These are phyloP conservation scores for Spathaspora hagerdaliae DNA, from an alignment of 805 yeast species.

Conservation along the genomic window DNA sequence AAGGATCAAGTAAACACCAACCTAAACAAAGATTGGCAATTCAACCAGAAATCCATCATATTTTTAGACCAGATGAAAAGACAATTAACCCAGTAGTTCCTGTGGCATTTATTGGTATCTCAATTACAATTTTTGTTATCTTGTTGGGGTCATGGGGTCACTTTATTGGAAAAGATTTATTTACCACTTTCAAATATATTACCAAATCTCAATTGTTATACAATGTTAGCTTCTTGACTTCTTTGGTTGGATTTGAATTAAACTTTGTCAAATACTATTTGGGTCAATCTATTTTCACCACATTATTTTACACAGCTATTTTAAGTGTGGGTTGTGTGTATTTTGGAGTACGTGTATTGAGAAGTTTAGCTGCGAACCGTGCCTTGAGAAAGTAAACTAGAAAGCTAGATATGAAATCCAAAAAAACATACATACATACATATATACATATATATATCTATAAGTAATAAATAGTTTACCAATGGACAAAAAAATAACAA, in stretches of 20 bases:
- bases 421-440: not conserved
- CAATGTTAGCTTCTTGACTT: conserved; percentile 43
- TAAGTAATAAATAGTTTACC: not conserved
- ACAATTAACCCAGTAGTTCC: conserved; percentile 53
- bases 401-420: too few relatives aligned
- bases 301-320: conserved; percentile 45
- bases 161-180: conserved; percentile 22
- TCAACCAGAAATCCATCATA: conserved; percentile 60
- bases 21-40: conserved; percentile 40
- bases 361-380: conserved; percentile 37
- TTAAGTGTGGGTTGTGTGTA: conserved; percentile 53
- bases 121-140: conserved; percentile 37
- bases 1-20: conserved; percentile 19
- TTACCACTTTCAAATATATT: conserved; percentile 32
- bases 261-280: conserved; percentile 56
- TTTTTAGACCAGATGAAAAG: conserved; percentile 51
- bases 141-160: conserved; percentile 44
- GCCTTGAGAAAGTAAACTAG: conserved; percentile 16
- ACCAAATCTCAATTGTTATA: conserved; percentile 29
- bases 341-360: conserved; percentile 64
- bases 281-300: conserved; percentile 56
- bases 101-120: conserved; percentile 42
- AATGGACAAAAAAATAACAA: too few relatives aligned
- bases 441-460: not conserved
- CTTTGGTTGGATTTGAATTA: conserved; percentile 49